Percentiles rank a stretch among this genome's conserved stretches.
Conservation (phyloP, 495 filamentous ascomycete genomes). For the Neurospora cerealis region DNA sequence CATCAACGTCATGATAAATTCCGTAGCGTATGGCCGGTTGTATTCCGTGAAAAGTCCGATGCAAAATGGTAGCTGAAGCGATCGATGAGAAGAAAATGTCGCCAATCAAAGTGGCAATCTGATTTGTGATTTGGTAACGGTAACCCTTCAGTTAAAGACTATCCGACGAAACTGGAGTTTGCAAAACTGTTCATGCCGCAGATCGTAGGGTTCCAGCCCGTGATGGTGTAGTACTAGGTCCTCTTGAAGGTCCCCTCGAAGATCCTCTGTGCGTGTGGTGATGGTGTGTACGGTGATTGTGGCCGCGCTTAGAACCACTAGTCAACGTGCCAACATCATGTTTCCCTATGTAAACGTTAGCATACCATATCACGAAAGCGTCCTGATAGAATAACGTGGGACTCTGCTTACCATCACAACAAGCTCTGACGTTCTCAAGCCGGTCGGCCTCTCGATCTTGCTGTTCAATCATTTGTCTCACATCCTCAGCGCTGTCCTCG, state of each 20-base stretch:
- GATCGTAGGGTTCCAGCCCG: slow-evolving; percentile 21
- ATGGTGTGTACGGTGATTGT: slow-evolving; percentile 16
- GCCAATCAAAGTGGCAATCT: slow-evolving; percentile 3
- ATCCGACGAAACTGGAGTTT: not conserved
- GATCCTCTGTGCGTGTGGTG: slow-evolving; percentile 26
- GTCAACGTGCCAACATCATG: slow-evolving; percentile 55
- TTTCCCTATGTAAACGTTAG: slow-evolving; percentile 49
- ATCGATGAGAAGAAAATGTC: slow-evolving; percentile 24
- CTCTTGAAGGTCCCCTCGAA: slow-evolving; percentile 26
- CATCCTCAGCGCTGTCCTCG: slow-evolving; percentile 70
- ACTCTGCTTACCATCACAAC: slow-evolving; percentile 79
- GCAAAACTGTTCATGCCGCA: slow-evolving; percentile 14
- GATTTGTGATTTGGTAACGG: slow-evolving; percentile 5
- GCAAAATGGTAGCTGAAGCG: slow-evolving; percentile 22
- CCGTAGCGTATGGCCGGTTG: slow-evolving; percentile 20
- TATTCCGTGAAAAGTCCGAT: slow-evolving; percentile 16
- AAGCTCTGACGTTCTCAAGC: slow-evolving; percentile 91
- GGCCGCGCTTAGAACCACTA: slow-evolving; percentile 30
- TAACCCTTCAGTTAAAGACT: slow-evolving; percentile 1
- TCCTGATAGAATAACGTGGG: not conserved
- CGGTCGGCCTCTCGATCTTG: slow-evolving; percentile 65
- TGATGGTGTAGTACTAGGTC: slow-evolving; percentile 17
- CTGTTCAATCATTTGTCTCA: slow-evolving; percentile 61
- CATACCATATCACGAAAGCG: not conserved
- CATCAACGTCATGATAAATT: slow-evolving; percentile 24